These are phyloP conservation scores for Trametes cubensis DNA, from an alignment of 768 basidiomycete species.

Conservation along the genomic window DNA sequence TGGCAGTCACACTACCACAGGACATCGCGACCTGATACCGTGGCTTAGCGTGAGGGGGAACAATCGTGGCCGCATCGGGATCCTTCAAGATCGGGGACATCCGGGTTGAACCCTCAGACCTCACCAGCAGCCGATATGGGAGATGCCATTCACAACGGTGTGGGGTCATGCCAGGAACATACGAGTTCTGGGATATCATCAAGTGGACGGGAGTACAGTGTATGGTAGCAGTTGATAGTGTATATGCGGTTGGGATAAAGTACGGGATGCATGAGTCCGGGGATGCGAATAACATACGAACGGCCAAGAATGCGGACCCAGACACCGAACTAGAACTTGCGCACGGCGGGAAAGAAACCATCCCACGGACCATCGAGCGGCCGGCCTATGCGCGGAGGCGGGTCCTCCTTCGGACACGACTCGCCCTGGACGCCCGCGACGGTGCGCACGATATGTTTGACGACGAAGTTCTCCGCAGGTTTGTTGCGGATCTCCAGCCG, in stretches of 20 bases:
- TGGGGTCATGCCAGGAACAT: too few species aligned
- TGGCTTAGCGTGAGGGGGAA: too few species aligned
- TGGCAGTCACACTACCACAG: too few species aligned
- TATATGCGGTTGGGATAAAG: background rate
- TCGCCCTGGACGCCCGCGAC: slow-evolving; percentile 55
- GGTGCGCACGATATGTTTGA: slow-evolving; percentile 58
- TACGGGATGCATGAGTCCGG: background rate
- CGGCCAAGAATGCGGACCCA: background rate
- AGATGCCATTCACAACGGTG: too few species aligned
- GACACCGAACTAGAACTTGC: background rate
- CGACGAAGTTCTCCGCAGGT: slow-evolving; percentile 61
- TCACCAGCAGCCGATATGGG: too few species aligned
- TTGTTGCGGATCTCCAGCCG: slow-evolving; percentile 49
- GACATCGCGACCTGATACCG: too few species aligned
- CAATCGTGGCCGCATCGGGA: too few species aligned
- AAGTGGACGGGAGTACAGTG: background rate
- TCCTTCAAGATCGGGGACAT: too few species aligned
- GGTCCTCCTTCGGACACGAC: slow-evolving; percentile 38
- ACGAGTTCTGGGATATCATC: background rate
- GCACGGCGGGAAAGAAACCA: slow-evolving; percentile 28
- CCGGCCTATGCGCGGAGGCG: background rate
- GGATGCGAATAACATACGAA: background rate
- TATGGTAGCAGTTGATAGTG: background rate
- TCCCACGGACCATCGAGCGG: slow-evolving; percentile 26
- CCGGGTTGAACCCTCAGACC: too few species aligned